A percentile compares a stretch with the other conserved stretches of the same genome.
phyloP scores from a whole-genome alignment of 2,329 filamentous ascomycete genomes.

The Monosporascus sp. region DNA sequence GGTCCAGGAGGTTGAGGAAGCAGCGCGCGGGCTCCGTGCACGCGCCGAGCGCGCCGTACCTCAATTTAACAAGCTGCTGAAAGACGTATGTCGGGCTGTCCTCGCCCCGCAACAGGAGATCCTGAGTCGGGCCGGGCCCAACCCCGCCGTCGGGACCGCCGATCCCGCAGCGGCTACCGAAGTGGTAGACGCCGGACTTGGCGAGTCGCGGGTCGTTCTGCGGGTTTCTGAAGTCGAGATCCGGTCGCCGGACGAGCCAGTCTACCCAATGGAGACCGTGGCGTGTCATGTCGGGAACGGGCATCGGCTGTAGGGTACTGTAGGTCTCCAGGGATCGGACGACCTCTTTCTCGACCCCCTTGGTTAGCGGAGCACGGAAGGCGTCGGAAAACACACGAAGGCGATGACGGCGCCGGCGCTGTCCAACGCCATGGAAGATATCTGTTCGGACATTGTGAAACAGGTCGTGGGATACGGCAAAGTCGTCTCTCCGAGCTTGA shows the following conservation, averaged over 20 bases:
- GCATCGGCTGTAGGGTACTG: conserved; percentile 1
- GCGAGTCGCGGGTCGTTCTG: neutral
- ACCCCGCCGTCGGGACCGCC: neutral
- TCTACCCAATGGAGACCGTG: conserved; percentile 1
- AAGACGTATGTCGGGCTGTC: no score
- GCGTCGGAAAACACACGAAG: neutral
- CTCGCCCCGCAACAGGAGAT: neutral
- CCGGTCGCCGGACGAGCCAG: conserved; percentile 1
- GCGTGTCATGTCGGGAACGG: conserved; percentile 1
- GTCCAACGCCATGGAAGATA: neutral
- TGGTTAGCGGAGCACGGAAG: neutral
- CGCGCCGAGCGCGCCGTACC: no score
- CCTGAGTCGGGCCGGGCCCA: neutral
- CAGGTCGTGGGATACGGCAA: neutral
- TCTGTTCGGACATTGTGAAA: neutral
- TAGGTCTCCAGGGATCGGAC: neutral
- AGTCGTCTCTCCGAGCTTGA: neutral
- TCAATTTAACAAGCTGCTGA: no score
- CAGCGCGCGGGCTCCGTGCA: no score
- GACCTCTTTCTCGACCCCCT: neutral
- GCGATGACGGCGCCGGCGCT: neutral
- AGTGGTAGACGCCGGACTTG: neutral
- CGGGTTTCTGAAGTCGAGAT: conserved; percentile 1
- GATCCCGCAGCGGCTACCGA: neutral
- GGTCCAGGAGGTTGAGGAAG: no score